phyloP scores from a whole-genome alignment of 352 stramenopile species.

The Phytophthora europaea region DNA sequence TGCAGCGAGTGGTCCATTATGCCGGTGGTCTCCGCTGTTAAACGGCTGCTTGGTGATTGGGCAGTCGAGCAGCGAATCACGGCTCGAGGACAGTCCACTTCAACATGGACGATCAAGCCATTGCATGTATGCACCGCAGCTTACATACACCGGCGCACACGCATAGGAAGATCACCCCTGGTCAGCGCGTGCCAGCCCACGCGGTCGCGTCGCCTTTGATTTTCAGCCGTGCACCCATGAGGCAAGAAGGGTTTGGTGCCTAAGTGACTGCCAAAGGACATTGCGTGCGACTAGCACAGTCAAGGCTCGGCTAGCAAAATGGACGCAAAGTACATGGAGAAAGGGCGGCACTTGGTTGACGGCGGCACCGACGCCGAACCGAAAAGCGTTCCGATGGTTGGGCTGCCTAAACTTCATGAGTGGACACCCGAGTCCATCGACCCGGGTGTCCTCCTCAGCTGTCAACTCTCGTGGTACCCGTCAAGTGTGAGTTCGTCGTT shows the following conservation, averaged over 20 bases:
- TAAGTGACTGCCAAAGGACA: not conserved
- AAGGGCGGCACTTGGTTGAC: not conserved
- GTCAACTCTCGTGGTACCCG: not conserved
- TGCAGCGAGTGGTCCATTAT: not conserved
- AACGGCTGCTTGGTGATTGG: conserved; percentile 2
- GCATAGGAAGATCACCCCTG: conserved; percentile 5
- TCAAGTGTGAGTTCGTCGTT: not conserved
- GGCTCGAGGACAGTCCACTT: not conserved
- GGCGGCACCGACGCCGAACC: not conserved
- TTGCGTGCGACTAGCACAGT: not conserved
- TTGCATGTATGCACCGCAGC: not conserved
- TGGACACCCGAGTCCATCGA: too few species aligned
- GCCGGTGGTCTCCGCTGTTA: not conserved
- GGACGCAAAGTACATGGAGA: not conserved
- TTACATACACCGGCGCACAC: conserved; percentile 1
- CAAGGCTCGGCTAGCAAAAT: not conserved
- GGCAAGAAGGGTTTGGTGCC: not conserved
- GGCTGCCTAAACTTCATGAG: conserved; percentile 1
- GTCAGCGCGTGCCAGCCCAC: not conserved
- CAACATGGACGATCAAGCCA: conserved; percentile 1
- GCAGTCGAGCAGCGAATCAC: not conserved
- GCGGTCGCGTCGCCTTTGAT: not conserved
- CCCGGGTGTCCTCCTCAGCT: not conserved
- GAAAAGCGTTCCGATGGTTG: conserved; percentile 2
- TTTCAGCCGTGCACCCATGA: not conserved